These are phyloP conservation scores for Dioszegia crocea DNA, from an alignment of 768 basidiomycete genomes.

Conservation along the genomic window DNA sequence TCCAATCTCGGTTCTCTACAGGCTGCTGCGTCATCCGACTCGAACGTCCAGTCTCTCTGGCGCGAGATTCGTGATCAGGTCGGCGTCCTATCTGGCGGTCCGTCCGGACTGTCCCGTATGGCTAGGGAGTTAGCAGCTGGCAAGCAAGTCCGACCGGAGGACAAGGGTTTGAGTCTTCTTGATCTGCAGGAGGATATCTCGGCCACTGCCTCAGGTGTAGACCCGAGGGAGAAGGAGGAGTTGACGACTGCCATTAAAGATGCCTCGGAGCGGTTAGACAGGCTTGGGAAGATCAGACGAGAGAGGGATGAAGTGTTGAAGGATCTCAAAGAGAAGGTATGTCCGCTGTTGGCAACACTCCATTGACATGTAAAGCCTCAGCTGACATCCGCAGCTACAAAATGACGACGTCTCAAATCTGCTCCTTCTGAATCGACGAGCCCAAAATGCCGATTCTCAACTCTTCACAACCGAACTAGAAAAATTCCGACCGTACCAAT, in stretches of 20 bases:
- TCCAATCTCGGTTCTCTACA: constrained; percentile 66
- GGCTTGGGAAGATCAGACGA: constrained; percentile 73
- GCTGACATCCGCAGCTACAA: constrained; percentile 64
- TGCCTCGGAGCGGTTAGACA: constrained; percentile 56
- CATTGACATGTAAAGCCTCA: not conserved
- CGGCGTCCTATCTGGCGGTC: constrained; percentile 53
- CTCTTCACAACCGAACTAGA: constrained; percentile 91
- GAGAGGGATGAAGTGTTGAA: constrained; percentile 83
- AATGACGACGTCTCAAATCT: constrained; percentile 93
- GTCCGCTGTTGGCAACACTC: not conserved
- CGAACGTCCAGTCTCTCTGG: constrained; percentile 71
- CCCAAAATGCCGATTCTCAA: constrained; percentile 73
- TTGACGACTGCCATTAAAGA: constrained; percentile 58
- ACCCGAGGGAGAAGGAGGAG: constrained; percentile 61
- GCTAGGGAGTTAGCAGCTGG: constrained; percentile 53
- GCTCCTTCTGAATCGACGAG: constrained; percentile 81
- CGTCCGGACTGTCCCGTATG: constrained; percentile 51
- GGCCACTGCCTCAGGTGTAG: constrained; percentile 50
- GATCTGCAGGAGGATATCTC: constrained; percentile 66
- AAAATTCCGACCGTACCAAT: constrained; percentile 89
- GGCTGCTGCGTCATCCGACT: constrained; percentile 72
- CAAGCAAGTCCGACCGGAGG: constrained; percentile 50
- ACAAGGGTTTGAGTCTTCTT: constrained; percentile 55
- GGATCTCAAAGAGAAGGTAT: constrained; percentile 92
- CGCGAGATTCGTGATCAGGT: constrained; percentile 65